Conservation (phyloP, 805 yeast species). For the Nakazawaea ishiwadae region DNA sequence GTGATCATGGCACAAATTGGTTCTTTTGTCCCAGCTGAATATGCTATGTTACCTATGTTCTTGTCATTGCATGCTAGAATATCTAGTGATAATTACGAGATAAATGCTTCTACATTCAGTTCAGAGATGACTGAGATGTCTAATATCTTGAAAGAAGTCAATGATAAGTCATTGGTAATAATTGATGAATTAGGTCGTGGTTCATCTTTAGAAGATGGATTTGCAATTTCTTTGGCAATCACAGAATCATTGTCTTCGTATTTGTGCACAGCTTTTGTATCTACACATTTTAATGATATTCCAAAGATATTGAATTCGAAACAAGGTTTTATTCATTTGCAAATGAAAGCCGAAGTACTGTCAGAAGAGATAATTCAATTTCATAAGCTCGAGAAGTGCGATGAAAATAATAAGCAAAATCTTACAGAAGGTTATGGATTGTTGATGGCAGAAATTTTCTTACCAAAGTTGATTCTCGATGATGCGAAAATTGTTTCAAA, state of each 20-base stretch:
- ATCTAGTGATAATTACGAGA: constrained; percentile 29
- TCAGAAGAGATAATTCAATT: constrained; percentile 23
- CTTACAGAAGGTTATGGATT: constrained; percentile 27
- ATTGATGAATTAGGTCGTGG: constrained; percentile 58
- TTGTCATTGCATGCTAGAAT: constrained; percentile 32
- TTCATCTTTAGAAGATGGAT: constrained; percentile 45
- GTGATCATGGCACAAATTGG: constrained; percentile 57
- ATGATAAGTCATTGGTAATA: constrained; percentile 30
- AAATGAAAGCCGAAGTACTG: constrained; percentile 28
- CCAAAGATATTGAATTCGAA: constrained; percentile 29
- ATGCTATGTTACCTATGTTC: constrained; percentile 37
- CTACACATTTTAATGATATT: constrained; percentile 42
- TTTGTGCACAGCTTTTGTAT: constrained; percentile 29
- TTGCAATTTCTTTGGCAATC: constrained; percentile 43
- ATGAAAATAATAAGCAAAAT: constrained; percentile 15
- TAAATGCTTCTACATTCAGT: constrained; percentile 37
- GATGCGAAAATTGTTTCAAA: constrained; percentile 25
- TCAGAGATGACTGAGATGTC: constrained; percentile 45
- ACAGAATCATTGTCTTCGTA: constrained; percentile 30
- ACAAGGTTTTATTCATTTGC: constrained; percentile 30
- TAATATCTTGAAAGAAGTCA: constrained; percentile 33
- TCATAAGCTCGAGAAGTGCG: constrained; percentile 23
- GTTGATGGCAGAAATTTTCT: constrained; percentile 21
- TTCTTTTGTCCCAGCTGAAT: constrained; percentile 40
- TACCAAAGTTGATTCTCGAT: constrained; percentile 20